Conservation (phyloP, 768 basidiomycete genomes). For the Tephrocybe sp. region DNA sequence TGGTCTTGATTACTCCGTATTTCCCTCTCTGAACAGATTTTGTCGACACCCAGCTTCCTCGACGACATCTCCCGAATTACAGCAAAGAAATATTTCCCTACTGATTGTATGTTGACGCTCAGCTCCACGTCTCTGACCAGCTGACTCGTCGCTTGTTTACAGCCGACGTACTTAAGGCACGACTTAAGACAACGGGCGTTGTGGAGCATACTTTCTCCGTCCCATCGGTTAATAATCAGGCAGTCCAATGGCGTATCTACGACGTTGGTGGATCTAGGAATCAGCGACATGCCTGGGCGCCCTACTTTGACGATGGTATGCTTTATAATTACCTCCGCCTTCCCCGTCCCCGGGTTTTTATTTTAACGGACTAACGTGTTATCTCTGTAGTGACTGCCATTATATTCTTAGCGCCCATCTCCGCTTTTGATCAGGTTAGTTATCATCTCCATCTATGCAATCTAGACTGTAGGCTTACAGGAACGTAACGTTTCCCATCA, state of each 20-base stretch:
- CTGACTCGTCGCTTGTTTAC: conserved; percentile 13
- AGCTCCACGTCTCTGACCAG: conserved; percentile 13
- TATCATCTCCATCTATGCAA: conserved; percentile 7
- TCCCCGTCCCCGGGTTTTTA: background rate
- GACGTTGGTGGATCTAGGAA: conserved; percentile 82
- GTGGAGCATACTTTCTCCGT: conserved; percentile 76
- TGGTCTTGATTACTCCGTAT: conserved; percentile 6
- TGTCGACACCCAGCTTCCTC: conserved; percentile 54
- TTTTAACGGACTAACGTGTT: conserved; percentile 6
- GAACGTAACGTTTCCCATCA: conserved; percentile 16
- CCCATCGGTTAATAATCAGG: conserved; percentile 50
- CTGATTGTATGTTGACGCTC: conserved; percentile 54
- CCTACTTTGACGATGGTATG: conserved; percentile 84
- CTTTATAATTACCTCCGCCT: conserved; percentile 10
- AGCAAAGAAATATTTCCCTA: conserved; percentile 78
- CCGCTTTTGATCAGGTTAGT: conserved; percentile 73
- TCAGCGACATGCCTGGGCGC: conserved; percentile 85
- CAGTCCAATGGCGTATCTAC: conserved; percentile 77
- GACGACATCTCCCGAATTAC: conserved; percentile 81
- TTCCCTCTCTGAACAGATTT: conserved; percentile 7
- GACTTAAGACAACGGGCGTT: conserved; percentile 80
- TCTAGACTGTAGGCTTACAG: conserved; percentile 8
- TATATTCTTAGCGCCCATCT: conserved; percentile 86
- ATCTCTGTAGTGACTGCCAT: conserved; percentile 68
- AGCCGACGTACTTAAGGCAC: conserved; percentile 80